phyloP scores from a whole-genome alignment of 441 rosid species.

The Erysimum pusillum region DNA sequence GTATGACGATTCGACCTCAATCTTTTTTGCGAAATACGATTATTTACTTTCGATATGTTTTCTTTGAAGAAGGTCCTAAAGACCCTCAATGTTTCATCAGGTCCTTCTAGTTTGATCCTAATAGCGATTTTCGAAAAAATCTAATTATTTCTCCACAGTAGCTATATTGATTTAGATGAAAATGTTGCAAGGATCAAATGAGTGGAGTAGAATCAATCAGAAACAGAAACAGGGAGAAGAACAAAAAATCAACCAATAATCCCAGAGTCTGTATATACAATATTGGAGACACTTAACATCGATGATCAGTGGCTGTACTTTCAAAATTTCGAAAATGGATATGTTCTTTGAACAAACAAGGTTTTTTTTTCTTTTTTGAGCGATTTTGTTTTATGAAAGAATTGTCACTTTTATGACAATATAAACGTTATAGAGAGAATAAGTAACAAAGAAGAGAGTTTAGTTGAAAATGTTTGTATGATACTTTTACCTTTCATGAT shows the following conservation, averaged over 20 bases:
- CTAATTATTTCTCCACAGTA: neutral
- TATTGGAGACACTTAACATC: neutral
- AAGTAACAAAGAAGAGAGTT: conserved; percentile 31
- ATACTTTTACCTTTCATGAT: conserved; percentile 37
- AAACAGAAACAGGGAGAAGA: neutral
- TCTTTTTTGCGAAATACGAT: no score
- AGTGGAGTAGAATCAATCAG: neutral
- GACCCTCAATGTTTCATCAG: no score
- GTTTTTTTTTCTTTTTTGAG: neutral
- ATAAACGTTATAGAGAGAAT: conserved; percentile 12
- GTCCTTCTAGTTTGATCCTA: no score
- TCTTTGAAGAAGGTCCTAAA: no score
- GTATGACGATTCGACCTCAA: no score
- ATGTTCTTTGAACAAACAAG: conserved; percentile 6
- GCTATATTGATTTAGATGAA: neutral
- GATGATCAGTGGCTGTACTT: conserved; percentile 19
- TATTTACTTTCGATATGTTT: no score
- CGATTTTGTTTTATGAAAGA: conserved; percentile 9
- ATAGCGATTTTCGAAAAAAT: no score
- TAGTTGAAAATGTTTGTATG: conserved; percentile 17
- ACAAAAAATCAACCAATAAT: conserved; percentile 13
- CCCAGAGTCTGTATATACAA: conserved; percentile 16
- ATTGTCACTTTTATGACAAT: conserved; percentile 33
- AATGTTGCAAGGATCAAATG: neutral
- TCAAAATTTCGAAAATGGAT: conserved; percentile 33